phyloP scores from a whole-genome alignment of 1,284 basidiomycete species.

The Ustilago vetiveriae region DNA sequence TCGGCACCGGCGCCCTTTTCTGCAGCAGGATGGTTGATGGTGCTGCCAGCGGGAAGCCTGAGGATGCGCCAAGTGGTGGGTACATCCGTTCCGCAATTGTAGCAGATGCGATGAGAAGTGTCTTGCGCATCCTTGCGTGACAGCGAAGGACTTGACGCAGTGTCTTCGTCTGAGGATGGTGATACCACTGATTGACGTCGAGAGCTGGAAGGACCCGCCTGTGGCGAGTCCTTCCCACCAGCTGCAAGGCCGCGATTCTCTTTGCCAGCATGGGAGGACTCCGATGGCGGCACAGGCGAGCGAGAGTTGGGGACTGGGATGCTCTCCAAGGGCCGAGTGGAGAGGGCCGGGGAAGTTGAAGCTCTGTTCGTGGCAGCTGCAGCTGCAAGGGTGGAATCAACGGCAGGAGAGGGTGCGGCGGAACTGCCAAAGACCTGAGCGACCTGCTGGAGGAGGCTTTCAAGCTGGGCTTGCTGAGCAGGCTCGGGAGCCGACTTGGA shows the following conservation, averaged over 20 bases:
- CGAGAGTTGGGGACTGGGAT: slow-evolving; percentile 21
- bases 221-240: slow-evolving; percentile 19
- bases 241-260: slow-evolving; percentile 18
- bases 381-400: background rate
- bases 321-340: slow-evolving; percentile 19
- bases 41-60: slow-evolving; percentile 41
- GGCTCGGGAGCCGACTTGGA: slow-evolving; percentile 44
- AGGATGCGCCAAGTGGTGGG: slow-evolving; percentile 58
- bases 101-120: slow-evolving; percentile 43
- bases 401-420: slow-evolving; percentile 13
- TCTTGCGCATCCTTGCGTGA: slow-evolving; percentile 28
- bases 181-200: slow-evolving; percentile 19
- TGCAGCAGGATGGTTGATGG: slow-evolving; percentile 45
- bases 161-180: slow-evolving; percentile 18
- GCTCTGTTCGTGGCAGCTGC: slow-evolving; percentile 9
- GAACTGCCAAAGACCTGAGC: slow-evolving; percentile 33
- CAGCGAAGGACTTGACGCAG: slow-evolving; percentile 9
- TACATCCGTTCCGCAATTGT: slow-evolving; percentile 58
- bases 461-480: slow-evolving; percentile 45
- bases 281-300: slow-evolving; percentile 6
- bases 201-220: slow-evolving; percentile 7
- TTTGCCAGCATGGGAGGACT: slow-evolving; percentile 17
- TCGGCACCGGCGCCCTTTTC: slow-evolving; percentile 27
- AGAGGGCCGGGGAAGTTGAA: slow-evolving; percentile 19
- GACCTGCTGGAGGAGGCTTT: slow-evolving; percentile 38